These are phyloP conservation scores for Pyronema domesticum DNA, from an alignment of 495 filamentous ascomycete genomes.

Conservation along the genomic window DNA sequence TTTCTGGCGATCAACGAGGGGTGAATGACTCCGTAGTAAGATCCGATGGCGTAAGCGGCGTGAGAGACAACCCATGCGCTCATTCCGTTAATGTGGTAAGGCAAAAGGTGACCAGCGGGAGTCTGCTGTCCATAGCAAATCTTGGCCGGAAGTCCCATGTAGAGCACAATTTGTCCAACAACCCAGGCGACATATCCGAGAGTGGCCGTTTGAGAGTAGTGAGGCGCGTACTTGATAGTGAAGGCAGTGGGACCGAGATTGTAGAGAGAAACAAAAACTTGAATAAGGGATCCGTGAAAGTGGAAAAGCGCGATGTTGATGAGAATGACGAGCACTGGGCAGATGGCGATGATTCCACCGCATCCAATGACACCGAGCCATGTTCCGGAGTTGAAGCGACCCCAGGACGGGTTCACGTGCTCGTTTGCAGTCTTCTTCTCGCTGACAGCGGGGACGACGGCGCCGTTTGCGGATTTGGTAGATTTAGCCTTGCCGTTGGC, in stretches of 20 bases:
- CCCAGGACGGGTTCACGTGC: conserved; percentile 21
- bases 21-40: conserved; percentile 24
- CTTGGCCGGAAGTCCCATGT: conserved; percentile 25
- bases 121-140: conserved; percentile 25
- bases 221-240: conserved; percentile 9
- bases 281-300: conserved; percentile 9
- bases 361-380: conserved; percentile 16
- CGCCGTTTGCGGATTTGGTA: not conserved
- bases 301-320: conserved; percentile 13
- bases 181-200: conserved; percentile 26
- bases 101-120: conserved; percentile 26
- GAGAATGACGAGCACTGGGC: conserved; percentile 17
- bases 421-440: not conserved
- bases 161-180: conserved; percentile 24
- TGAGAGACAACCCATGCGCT: conserved; percentile 30
- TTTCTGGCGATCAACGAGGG: conserved; percentile 30
- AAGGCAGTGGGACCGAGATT: conserved; percentile 14
- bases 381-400: conserved; percentile 18
- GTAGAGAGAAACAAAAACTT: conserved; percentile 1
- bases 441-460: not conserved
- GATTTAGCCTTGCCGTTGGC: too few relatives aligned
- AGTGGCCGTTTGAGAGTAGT: conserved; percentile 9
- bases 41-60: conserved; percentile 15
- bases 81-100: conserved; percentile 29
- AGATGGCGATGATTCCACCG: conserved; percentile 17